phyloP scores from a whole-genome alignment of 805 yeast species.

The Candida morakotiae region DNA sequence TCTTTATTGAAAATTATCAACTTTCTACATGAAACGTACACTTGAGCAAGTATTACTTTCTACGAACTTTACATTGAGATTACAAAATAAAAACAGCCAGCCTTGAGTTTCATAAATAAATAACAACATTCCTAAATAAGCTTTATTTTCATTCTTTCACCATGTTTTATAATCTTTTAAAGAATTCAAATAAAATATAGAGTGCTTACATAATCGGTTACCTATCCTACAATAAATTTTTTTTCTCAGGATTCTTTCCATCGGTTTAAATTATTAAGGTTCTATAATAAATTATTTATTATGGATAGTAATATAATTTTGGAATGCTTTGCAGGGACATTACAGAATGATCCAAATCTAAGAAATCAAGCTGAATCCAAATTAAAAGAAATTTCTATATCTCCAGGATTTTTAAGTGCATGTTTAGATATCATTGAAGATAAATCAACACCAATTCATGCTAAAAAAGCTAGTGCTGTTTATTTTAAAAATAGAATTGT shows the following conservation, averaged over 20 bases:
- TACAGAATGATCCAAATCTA: constrained; percentile 57
- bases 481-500: constrained; percentile 74
- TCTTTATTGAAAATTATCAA: too few species aligned
- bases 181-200: too few species aligned
- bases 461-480: constrained; percentile 73
- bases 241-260: neutral
- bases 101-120: too few species aligned
- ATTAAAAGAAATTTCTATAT: constrained; percentile 51
- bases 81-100: too few species aligned
- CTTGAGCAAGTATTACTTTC: too few species aligned
- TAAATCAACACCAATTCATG: constrained; percentile 21
- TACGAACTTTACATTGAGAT: too few species aligned
- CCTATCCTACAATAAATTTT: too few species aligned
- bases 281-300: neutral
- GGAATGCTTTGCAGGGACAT: constrained; percentile 75
- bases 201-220: too few species aligned
- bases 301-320: constrained; percentile 72
- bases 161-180: too few species aligned
- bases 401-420: constrained; percentile 76
- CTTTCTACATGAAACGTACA: too few species aligned
- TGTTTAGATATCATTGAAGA: constrained; percentile 67
- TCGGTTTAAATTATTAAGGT: neutral
- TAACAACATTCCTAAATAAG: too few species aligned
- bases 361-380: constrained; percentile 70
- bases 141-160: too few species aligned